phyloP scores from a whole-genome alignment of 2,329 filamentous ascomycete species.

The Fusarium robinianum region DNA sequence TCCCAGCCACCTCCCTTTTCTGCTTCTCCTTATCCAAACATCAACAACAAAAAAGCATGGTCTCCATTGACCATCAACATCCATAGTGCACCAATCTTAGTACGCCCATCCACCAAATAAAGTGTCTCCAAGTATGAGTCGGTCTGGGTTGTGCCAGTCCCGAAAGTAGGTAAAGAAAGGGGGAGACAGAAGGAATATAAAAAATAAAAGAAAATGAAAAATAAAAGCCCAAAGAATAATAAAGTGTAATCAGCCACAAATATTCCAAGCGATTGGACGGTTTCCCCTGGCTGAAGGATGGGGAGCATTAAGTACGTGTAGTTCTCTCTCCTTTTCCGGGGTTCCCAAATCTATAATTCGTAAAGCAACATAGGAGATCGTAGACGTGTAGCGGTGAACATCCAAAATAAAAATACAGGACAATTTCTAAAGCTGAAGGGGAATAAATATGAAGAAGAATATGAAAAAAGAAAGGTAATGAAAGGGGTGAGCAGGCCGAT shows the following conservation, averaged over 20 bases:
- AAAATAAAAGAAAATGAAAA: conserved; percentile 25
- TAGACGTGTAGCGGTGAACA: conserved; percentile 23
- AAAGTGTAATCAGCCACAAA: conserved; percentile 31
- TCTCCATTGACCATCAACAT: conserved; percentile 15
- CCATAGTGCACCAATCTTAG: conserved; percentile 25
- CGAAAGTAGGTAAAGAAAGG: conserved; percentile 7
- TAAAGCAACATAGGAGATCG: conserved; percentile 36
- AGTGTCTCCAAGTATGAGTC: conserved; percentile 14
- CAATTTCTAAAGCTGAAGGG: conserved; percentile 12
- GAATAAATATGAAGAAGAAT: not conserved
- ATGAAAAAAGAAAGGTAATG: conserved; percentile 20
- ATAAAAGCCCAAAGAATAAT: conserved; percentile 8
- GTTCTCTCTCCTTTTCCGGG: conserved; percentile 35
- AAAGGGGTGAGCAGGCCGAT: conserved; percentile 15
- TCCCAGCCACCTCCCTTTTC: not conserved
- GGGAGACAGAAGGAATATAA: conserved; percentile 15
- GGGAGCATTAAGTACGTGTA: conserved; percentile 37
- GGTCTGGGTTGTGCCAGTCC: conserved; percentile 21
- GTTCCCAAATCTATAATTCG: conserved; percentile 35
- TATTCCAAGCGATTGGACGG: conserved; percentile 32
- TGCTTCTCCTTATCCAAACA: too few species aligned
- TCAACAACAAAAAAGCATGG: conserved; percentile 13
- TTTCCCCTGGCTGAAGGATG: conserved; percentile 30
- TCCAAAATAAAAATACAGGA: conserved; percentile 27
- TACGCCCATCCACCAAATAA: conserved; percentile 28